Evolutionary conservation across 2,329 filamentous ascomycete genomes (phyloP), one percentile per base, ranked within the genome.

Genomic region (Diaporthe amygdali): DNA sequence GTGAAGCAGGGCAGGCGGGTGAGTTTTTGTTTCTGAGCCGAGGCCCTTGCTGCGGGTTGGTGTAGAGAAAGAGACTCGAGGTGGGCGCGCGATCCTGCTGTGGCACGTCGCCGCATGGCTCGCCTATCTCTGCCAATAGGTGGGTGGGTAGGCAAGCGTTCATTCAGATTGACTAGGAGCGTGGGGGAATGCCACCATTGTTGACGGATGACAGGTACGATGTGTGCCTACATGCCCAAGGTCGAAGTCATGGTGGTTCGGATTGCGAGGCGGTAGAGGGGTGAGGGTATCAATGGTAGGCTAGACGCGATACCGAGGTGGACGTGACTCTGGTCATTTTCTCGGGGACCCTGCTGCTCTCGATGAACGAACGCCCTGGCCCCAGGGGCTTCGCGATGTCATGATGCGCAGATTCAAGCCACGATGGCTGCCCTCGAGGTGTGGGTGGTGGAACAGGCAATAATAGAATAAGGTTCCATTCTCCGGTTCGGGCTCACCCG

Each of bases 391-490:
- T 2, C 3, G 37, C 22, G n/a, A 56, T 9, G 17, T 22, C 25
- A 61, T 27, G 56, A 46, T 61, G 25, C 30, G 25, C 9, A 46
- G 39, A 20, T 20, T 27, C 20, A 30, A 34, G 41, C 59, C n/a
- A 22, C 32, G n/a, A n/a, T 63, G 59, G 41, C 27, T 30, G 27
- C 20, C 41, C 5, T 47, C 20, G 27, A n/a, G 25, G 37, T 59
- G 55, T 46, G 41, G 59, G 41, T 47, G 59, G 14, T 37, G 27
- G 20, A 63, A 47, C 41, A 12, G n/a, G n/a, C 59, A 47, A 47
- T 63, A 47, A 47, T 34, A 63, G 59, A 25, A 47, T 63, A 63
- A 63, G 59, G 59, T 63, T 63, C 59, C 59, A 63, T 63, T 47
- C 30, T 63, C 59, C 41, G 41, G 41, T 20, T 63, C 59, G 59